Base-by-base conservation (phyloP, 805 yeast species). In the Spathaspora girioi region DNA sequence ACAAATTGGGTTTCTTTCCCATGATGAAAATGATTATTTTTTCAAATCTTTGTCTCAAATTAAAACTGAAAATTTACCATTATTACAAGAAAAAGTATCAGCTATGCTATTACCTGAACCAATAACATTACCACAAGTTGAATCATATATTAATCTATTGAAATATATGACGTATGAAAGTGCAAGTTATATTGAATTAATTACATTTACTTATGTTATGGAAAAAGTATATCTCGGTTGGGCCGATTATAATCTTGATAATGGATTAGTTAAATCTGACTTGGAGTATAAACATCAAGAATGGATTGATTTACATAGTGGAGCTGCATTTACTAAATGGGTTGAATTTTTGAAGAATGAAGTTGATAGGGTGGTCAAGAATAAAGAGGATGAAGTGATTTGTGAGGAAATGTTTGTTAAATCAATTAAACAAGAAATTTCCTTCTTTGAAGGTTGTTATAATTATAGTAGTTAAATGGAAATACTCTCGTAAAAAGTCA, bases 291-390 rank as follows among this genome's bases (percentile, higher is more conserved):
- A 76, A 54, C 64, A 75, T 52, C 70, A 75, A 45, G 81, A 77
- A 46, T 81, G 85, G 84, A 72, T 80, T 42, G 71, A 64, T 44
- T 61, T 80, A 47, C 84, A 80, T 55, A 75, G 77, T 54, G 84
- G 84, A 3, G 64, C 63, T 3, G 77, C 61, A 9, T 81, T 81
- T 51, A 65, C 69, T 43, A 59, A 54, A 2, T 81, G 84, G 84
- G 75, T 76, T n/a, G 55, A 64, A 3, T 79, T 80, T 54, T 63
- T 81, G 40, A 64, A 60, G 47, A 51, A 52, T 1, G 82, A 80
- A 56, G 79, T 79, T 5, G 69, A 77, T 40, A 47, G 74, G 47
- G 72, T 53, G 47, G 71, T 59, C 54, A 60, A 47, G 50, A 67
- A 59, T 59, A 67, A 47, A 55, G 66, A 55, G 2, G 54, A 55